phyloP scores from a whole-genome alignment of 345 rosid species.

The Eucalyptus tenuipes region DNA sequence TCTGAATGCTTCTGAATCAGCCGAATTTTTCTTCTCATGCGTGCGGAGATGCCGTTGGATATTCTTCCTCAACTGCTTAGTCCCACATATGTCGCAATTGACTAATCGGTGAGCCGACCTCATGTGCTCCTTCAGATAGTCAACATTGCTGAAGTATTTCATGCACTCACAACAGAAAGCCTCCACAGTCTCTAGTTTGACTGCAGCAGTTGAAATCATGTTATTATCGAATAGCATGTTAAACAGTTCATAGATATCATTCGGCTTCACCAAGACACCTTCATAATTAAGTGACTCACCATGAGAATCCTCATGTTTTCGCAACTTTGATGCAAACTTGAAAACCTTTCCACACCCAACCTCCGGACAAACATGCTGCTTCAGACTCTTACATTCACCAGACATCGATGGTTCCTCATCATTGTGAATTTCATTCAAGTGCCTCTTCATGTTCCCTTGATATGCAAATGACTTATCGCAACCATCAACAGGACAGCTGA shows the following conservation, averaged over 20 bases:
- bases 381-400: background rate
- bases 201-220: slow-evolving; percentile 15
- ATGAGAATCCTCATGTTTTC: slow-evolving; percentile 69
- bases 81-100: slow-evolving; percentile 54
- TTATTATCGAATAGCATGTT: background rate
- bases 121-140: slow-evolving; percentile 61
- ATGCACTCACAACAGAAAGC: slow-evolving; percentile 81
- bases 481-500: slow-evolving; percentile 44
- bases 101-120: slow-evolving; percentile 46
- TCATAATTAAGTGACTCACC: slow-evolving; percentile 19
- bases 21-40: slow-evolving; percentile 29
- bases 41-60: slow-evolving; percentile 58
- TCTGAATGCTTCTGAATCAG: slow-evolving; percentile 22
- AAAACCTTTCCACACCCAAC: slow-evolving; percentile 77
- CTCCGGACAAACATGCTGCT: slow-evolving; percentile 49
- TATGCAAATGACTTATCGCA: slow-evolving; percentile 37
- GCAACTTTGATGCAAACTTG: slow-evolving; percentile 42
- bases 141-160: slow-evolving; percentile 58
- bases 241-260: background rate
- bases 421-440: slow-evolving; percentile 38
- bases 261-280: background rate
- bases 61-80: slow-evolving; percentile 60
- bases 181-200: slow-evolving; percentile 54
- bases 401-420: slow-evolving; percentile 3
- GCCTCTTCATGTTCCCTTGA: slow-evolving; percentile 53